Percentiles rank a stretch among this genome's conserved stretches.
Evolutionary conservation across 2,329 filamentous ascomycete genomes (phyloP).

Genomic region (Fusarium agapanthi): DNA sequence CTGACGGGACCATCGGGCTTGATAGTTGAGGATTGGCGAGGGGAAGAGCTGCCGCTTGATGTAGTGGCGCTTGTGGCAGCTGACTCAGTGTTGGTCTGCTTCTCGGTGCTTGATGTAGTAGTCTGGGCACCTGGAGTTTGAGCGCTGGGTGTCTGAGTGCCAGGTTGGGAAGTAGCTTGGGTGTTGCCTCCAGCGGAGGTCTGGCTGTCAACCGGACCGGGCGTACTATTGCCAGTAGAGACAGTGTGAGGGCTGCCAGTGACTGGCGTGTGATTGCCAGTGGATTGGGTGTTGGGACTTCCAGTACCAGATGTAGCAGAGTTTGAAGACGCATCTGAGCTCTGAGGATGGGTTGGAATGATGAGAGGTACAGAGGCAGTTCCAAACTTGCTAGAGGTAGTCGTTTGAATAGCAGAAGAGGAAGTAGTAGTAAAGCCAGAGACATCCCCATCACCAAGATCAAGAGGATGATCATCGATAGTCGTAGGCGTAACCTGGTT

Average conservation of each 20-base stretch:
- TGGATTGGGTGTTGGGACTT: neutral
- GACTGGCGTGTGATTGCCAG: neutral
- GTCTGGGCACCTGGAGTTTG: neutral
- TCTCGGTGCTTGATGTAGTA: neutral
- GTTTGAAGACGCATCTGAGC: fast-evolving
- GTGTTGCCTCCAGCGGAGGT: neutral
- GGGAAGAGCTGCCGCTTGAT: neutral
- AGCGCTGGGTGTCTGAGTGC: neutral
- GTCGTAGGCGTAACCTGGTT: conserved; percentile 24
- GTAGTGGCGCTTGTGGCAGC: neutral
- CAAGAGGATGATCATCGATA: conserved; percentile 14
- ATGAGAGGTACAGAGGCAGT: neutral
- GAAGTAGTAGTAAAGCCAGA: neutral
- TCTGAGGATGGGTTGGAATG: neutral
- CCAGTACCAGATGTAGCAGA: neutral
- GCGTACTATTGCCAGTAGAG: fast-evolving
- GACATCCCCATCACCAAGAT: neutral
- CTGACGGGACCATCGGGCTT: conserved; percentile 1
- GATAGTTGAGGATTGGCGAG: neutral
- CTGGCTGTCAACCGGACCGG: neutral
- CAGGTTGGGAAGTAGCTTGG: neutral
- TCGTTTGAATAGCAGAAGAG: neutral
- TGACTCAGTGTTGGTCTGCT: neutral
- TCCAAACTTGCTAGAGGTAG: neutral
- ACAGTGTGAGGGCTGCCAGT: neutral